These are phyloP conservation scores for Camelina hispida DNA, from an alignment of 345 rosid genomes.

Conservation along the genomic window DNA sequence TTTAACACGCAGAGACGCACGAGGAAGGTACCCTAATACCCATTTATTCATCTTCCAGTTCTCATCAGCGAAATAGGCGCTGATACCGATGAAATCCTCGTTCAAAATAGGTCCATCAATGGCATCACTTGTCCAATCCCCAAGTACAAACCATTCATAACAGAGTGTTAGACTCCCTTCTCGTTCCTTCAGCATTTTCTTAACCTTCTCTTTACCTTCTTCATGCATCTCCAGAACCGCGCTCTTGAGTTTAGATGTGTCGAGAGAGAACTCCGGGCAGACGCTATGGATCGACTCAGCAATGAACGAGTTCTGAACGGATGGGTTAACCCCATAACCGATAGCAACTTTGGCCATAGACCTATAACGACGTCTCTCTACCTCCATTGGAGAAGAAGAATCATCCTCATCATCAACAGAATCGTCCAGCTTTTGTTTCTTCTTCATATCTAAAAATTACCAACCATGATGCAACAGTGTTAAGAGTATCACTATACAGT, in stretches of 20 bases:
- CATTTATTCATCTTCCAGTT: slow-evolving; percentile 27
- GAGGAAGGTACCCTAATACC: slow-evolving; percentile 14
- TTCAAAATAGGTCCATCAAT: slow-evolving; percentile 3
- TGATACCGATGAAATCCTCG: slow-evolving; percentile 19
- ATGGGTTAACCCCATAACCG: not conserved
- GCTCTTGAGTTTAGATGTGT: not conserved
- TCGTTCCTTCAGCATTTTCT: slow-evolving; percentile 15
- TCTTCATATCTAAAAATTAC: not conserved
- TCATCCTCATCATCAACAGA: not conserved
- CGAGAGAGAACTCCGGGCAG: too few relatives aligned
- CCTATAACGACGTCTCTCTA: too few relatives aligned
- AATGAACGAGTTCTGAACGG: not conserved
- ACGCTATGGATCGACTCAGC: too few relatives aligned
- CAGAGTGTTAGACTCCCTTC: slow-evolving; percentile 27
- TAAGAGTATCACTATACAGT: too few relatives aligned
- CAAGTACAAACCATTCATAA: slow-evolving; percentile 30
- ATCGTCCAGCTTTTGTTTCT: slow-evolving; percentile 3
- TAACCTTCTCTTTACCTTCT: slow-evolving; percentile 1
- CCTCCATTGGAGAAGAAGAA: not conserved
- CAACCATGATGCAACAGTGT: too few relatives aligned
- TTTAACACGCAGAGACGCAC: too few relatives aligned
- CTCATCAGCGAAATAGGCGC: slow-evolving; percentile 39
- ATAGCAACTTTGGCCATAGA: not conserved
- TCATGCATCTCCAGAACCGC: slow-evolving; percentile 11
- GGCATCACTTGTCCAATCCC: not conserved